A percentile compares a stretch with the other conserved stretches of the same genome.
Evolutionary conservation across 2,329 filamentous ascomycete species (phyloP).

Genomic region (Diaporthe citri): DNA sequence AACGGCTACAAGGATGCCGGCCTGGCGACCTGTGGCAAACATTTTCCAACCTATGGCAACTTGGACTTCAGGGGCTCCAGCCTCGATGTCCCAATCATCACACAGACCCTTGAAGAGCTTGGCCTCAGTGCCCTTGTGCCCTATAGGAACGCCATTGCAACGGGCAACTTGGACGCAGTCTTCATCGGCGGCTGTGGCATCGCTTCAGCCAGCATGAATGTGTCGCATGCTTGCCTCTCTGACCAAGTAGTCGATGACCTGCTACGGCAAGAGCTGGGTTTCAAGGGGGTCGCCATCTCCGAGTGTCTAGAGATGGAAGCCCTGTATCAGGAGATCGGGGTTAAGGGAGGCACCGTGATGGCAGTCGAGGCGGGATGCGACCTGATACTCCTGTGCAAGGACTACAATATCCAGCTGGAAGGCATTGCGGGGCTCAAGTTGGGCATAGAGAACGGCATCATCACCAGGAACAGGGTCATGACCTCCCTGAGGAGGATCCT

Average conservation of each 20-base stretch:
- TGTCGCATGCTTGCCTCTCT: constrained; percentile 93
- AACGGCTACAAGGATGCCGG: constrained; percentile 94
- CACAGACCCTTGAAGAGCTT: constrained; percentile 91
- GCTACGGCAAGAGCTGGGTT: constrained; percentile 87
- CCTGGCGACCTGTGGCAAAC: constrained; percentile 90
- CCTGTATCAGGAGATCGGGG: constrained; percentile 94
- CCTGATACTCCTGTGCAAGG: constrained; percentile 87
- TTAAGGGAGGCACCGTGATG: constrained; percentile 97
- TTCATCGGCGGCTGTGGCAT: constrained; percentile 97
- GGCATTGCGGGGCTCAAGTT: constrained; percentile 91
- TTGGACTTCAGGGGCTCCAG: constrained; percentile 93
- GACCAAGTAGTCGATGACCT: constrained; percentile 94
- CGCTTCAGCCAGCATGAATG: constrained; percentile 90
- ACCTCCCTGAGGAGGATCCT: constrained; percentile 85
- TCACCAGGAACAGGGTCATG: constrained; percentile 82
- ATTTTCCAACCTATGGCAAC: constrained; percentile 97
- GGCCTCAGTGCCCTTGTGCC: constrained; percentile 92
- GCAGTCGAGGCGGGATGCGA: constrained; percentile 97
- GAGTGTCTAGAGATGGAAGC: constrained; percentile 98
- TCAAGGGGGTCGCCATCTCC: constrained; percentile 92
- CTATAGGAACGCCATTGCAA: constrained; percentile 88
- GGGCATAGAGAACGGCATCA: constrained; percentile 90
- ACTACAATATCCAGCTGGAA: constrained; percentile 89
- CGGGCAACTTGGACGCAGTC: constrained; percentile 88
- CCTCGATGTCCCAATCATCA: constrained; percentile 93